phyloP scores from a whole-genome alignment of 768 basidiomycete species.

The Boletellus ananas region DNA sequence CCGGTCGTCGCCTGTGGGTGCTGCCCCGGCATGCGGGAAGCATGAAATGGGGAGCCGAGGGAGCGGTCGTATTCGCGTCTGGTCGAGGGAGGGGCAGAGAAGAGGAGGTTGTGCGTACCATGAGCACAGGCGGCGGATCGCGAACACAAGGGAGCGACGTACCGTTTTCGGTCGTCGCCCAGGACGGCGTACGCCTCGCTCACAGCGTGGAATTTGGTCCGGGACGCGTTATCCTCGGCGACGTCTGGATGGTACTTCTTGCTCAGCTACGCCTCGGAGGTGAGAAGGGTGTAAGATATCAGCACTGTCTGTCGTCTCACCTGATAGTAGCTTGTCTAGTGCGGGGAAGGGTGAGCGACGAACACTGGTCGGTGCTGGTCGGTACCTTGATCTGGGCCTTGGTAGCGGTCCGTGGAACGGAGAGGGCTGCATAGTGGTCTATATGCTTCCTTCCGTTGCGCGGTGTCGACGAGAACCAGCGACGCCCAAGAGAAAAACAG shows the following conservation, averaged over 20 bases:
- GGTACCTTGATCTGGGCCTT: constrained; percentile 33
- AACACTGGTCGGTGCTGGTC: not conserved
- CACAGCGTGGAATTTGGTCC: constrained; percentile 40
- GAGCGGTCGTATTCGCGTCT: constrained; percentile 33
- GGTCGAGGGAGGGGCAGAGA: not conserved
- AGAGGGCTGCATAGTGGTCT: constrained; percentile 30
- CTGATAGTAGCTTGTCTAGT: constrained; percentile 30
- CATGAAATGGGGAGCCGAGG: constrained; percentile 10
- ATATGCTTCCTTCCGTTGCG: constrained; percentile 7
- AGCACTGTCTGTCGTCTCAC: constrained; percentile 2
- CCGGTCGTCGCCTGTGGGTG: constrained; percentile 32
- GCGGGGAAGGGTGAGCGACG: not conserved
- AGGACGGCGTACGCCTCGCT: constrained; percentile 47
- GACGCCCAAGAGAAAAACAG: not conserved
- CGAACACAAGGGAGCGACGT: not conserved
- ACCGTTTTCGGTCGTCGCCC: constrained; percentile 45
- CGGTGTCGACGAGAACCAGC: constrained; percentile 22
- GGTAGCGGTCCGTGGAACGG: constrained; percentile 27
- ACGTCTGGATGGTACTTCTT: constrained; percentile 47
- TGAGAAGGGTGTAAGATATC: not conserved
- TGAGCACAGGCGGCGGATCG: not conserved
- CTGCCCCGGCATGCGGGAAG: constrained; percentile 5
- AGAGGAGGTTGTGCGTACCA: not conserved
- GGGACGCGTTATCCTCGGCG: constrained; percentile 35
- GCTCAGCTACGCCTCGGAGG: constrained; percentile 36